These are phyloP conservation scores for Phellinidium pouzarii DNA, from an alignment of 1,284 basidiomycete genomes.

Conservation along the genomic window DNA sequence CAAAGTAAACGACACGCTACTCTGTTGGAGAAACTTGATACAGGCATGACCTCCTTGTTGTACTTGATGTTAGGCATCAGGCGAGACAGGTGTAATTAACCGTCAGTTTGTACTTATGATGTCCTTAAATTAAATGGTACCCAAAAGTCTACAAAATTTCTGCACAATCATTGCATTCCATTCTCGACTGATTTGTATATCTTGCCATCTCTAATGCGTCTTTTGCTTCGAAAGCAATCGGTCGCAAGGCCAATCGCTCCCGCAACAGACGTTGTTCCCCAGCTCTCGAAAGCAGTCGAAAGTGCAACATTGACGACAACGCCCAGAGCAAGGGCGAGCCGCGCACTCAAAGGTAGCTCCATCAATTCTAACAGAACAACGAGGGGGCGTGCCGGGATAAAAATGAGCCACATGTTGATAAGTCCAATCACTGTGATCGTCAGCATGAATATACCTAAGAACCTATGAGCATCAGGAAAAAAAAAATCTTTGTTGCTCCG, in stretches of 20 bases:
- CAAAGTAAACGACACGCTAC: no score
- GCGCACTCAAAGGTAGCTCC: conserved; percentile 64
- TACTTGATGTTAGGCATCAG: no score
- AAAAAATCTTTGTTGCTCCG: conserved; percentile 25
- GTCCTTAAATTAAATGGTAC: no score
- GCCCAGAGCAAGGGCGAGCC: conserved; percentile 63
- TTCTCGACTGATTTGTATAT: conserved; percentile 69
- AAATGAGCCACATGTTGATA: conserved; percentile 72
- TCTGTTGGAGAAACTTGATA: no score
- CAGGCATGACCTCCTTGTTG: no score
- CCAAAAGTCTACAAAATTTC: neutral
- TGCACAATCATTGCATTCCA: conserved; percentile 37
- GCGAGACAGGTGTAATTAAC: no score
- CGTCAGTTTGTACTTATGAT: no score
- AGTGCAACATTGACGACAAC: conserved; percentile 68
- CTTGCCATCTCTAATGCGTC: conserved; percentile 52
- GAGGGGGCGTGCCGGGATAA: conserved; percentile 61
- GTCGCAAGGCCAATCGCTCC: conserved; percentile 44
- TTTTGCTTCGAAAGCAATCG: conserved; percentile 36
- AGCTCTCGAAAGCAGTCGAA: conserved; percentile 79
- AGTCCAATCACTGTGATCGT: conserved; percentile 59
- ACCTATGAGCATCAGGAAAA: conserved; percentile 19
- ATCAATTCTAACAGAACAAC: conserved; percentile 74
- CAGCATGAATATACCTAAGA: conserved; percentile 68
- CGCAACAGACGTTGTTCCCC: conserved; percentile 60